Evolutionary conservation across 2,329 filamentous ascomycete species (phyloP), one percentile per base, ranked within the genome.

Genomic region (Neurospora sp.): DNA sequence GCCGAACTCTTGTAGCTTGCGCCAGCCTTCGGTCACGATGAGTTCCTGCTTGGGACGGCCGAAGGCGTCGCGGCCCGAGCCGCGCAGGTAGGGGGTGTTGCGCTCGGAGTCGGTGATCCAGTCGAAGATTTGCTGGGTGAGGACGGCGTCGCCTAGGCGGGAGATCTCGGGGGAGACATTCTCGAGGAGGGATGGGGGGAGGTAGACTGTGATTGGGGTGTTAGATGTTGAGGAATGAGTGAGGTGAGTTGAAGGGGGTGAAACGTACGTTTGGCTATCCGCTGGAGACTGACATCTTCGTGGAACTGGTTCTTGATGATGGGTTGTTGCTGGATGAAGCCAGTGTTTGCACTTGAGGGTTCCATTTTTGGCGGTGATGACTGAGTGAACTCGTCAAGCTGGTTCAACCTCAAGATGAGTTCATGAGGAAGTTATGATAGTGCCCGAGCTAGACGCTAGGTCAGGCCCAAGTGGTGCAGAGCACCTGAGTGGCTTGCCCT

Each of bases 11-110:
- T 89, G 87, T 2, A 91, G 80, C 52, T 83, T 81, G 46, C 84
- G 82, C 91, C 91, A 93, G 37, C 91, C 90, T 72, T 89, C 85
- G 0, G 85, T 84, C 0, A 89, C 89, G 41, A 91, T 82, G 1
- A 92, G 80, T 40, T 87, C 84, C 66, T 86, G 85, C 6, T 81
- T 84, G 3, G 85, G 85, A 67, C 83, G 82, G 0, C 90, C 89
- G 76, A 91, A 91, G 0, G 86, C 85, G 75, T 89, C 86, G 11
- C 87, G 82, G 1, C 87, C 85, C 57, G 83, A 83, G 3, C 84
- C 84, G 66, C 80, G 81, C 8, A 92, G 78, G 39, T 87, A 87
- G 0, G 89, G 89, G 65, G 86, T 84, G 72, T 91, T 89, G 57
- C 81, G 83, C 77, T 92, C 90, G 0, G 90, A 86, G 76, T 92